A percentile compares a stretch with the other conserved stretches of the same genome.
These are phyloP conservation scores for Talaromyces trachyspermus DNA, from an alignment of 495 filamentous ascomycete genomes.

Conservation along the genomic window DNA sequence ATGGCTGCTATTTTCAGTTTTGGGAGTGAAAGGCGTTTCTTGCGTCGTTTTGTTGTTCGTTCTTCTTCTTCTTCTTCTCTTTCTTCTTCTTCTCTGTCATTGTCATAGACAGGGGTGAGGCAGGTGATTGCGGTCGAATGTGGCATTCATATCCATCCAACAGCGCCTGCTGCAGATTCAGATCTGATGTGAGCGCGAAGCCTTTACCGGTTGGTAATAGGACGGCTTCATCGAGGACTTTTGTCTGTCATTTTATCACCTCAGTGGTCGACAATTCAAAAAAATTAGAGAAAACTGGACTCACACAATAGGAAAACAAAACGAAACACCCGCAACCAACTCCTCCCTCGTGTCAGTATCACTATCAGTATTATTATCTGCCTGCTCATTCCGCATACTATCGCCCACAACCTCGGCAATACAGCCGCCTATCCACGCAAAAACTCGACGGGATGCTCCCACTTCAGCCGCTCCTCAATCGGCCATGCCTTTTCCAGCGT, in stretches of 20 bases:
- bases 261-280: background rate
- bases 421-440: slow-evolving; percentile 65
- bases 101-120: background rate
- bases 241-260: slow-evolving; percentile 42
- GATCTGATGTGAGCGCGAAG: slow-evolving; percentile 57
- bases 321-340: slow-evolving; percentile 65
- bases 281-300: slow-evolving; percentile 2
- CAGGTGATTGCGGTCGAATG: slow-evolving; percentile 17
- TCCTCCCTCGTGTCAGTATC: slow-evolving; percentile 29
- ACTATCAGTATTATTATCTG: background rate
- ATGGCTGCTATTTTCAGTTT: slow-evolving; percentile 59
- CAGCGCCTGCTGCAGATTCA: slow-evolving; percentile 62
- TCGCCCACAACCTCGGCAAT: slow-evolving; percentile 59
- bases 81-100: slow-evolving; percentile 9
- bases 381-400: slow-evolving; percentile 22
- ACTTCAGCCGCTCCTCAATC: slow-evolving; percentile 64
- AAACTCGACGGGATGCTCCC: slow-evolving; percentile 60
- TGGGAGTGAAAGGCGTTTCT: slow-evolving; percentile 43
- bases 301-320: slow-evolving; percentile 75
- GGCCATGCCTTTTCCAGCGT: slow-evolving; percentile 63
- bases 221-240: slow-evolving; percentile 59
- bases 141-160: slow-evolving; percentile 55
- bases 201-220: slow-evolving; percentile 77
- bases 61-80: slow-evolving; percentile 9
- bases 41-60: slow-evolving; percentile 19